A percentile compares a stretch with the other conserved stretches of the same genome.
These are phyloP conservation scores for Aspergillus coremiiformis DNA, from an alignment of 495 filamentous ascomycete species.

Conservation along the genomic window DNA sequence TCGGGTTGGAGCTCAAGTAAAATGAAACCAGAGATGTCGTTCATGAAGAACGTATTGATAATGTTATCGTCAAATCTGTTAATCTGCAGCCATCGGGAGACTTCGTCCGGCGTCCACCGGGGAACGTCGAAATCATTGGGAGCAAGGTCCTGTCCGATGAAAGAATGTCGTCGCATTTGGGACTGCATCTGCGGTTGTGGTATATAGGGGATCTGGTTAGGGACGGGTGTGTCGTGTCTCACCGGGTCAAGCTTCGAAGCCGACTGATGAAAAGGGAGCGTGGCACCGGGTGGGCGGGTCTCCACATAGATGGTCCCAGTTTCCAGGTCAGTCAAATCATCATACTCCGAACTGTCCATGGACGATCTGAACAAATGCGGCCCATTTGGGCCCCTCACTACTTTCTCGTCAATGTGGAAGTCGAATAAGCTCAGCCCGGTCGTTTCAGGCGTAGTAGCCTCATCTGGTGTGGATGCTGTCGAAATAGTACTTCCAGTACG, in stretches of 20 bases:
- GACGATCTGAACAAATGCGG: slow-evolving; percentile 71
- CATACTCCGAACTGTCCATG: slow-evolving; percentile 20
- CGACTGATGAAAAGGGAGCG: slow-evolving; percentile 5
- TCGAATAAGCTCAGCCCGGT: slow-evolving; percentile 28
- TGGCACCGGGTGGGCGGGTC: too few species aligned
- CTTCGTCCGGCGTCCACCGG: slow-evolving; percentile 34
- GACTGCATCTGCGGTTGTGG: too few species aligned
- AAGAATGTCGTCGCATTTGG: too few species aligned
- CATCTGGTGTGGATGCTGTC: slow-evolving; percentile 16
- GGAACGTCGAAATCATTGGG: slow-evolving; percentile 25
- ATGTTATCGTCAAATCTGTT: slow-evolving; percentile 61
- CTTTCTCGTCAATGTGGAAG: slow-evolving; percentile 28
- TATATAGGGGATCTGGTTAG: too few species aligned
- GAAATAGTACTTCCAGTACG: too few species aligned
- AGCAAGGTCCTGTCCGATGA: too few species aligned
- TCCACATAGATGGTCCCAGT: too few species aligned
- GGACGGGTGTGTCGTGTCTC: slow-evolving; percentile 27
- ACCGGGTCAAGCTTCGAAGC: slow-evolving; percentile 17
- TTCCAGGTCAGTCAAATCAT: slow-evolving; percentile 37
- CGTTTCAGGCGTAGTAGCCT: slow-evolving; percentile 11
- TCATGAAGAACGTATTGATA: slow-evolving; percentile 75
- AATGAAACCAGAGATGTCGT: slow-evolving; percentile 85
- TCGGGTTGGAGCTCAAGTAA: slow-evolving; percentile 81
- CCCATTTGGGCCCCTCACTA: slow-evolving; percentile 61
- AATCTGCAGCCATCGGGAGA: slow-evolving; percentile 72